Percentiles rank a stretch among this genome's conserved stretches.
Evolutionary conservation across 371 early-diverging fungal genomes (phyloP).

Genomic region (Zancudomyces culisetae): DNA sequence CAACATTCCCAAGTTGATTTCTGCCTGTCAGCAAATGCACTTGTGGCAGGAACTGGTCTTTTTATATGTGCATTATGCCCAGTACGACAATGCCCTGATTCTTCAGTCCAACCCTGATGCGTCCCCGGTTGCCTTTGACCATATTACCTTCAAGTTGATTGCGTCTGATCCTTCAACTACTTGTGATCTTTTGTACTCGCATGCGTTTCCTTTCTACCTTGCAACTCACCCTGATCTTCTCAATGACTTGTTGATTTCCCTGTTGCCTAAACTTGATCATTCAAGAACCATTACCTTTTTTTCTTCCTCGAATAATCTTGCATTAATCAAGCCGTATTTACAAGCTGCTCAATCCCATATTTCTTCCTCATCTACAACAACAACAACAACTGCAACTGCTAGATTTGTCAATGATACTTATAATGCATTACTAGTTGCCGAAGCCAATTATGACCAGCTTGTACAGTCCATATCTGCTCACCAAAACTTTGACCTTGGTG

Average conservation of each 20-base stretch:
- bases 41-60: slow-evolving; percentile 93
- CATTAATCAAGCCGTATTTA: slow-evolving; percentile 84
- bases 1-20: slow-evolving; percentile 95
- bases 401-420: slow-evolving; percentile 70
- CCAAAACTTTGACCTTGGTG: slow-evolving; percentile 79
- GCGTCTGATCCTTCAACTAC: slow-evolving; percentile 87
- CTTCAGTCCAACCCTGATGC: slow-evolving; percentile 51
- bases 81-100: slow-evolving; percentile 96
- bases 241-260: slow-evolving; percentile 69
- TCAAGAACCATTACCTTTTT: slow-evolving; percentile 88
- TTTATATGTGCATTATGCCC: slow-evolving; percentile 93
- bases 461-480: slow-evolving; percentile 78
- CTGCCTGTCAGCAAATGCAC: slow-evolving; percentile 78
- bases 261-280: slow-evolving; percentile 85
- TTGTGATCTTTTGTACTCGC: slow-evolving; percentile 94
- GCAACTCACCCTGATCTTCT: slow-evolving; percentile 82
- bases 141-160: slow-evolving; percentile 83
- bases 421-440: slow-evolving; percentile 89
- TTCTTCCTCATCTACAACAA: too few species aligned
- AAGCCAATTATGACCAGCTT: slow-evolving; percentile 80
- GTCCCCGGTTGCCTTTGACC: slow-evolving; percentile 81
- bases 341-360: slow-evolving; percentile 81
- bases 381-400: slow-evolving; percentile 30
- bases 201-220: slow-evolving; percentile 87
- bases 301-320: slow-evolving; percentile 87